Evolutionary conservation across 129 eudicot genomes (phyloP), one percentile per base, ranked within the genome.

Genomic region (Flaveria robusta): DNA sequence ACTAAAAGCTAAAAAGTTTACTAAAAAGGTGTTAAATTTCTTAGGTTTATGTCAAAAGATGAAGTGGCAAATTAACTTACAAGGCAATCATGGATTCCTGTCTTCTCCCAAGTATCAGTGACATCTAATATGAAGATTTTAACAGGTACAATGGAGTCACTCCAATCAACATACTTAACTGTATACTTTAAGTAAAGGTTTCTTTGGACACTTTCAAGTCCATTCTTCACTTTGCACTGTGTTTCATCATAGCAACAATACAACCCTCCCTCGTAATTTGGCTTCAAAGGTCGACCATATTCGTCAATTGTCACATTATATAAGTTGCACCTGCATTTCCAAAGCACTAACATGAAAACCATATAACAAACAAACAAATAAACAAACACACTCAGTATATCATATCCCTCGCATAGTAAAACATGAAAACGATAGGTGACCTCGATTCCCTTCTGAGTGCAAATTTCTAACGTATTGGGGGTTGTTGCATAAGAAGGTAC

Each of bases 91-190:
- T 90, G 96, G 18, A 31, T 64, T 68, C 80, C 81, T 16, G 77
- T 85, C 31, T n/a, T 74, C 52, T 72, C 81, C 96, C 91, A 87
- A 24, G 83, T 74, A 77, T 89, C 96, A 24, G 96, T 92, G 39
- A 87, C 89, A 55, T 92, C 96, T 69, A 92, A 78, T 49, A 89
- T 87, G 81, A 80, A 89, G 20, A 89, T 73, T 49, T 78, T 78
- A 74, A 92, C 93, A 31, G 97, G 93, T 69, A 79, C 47, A n/a
- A 92, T 60, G 14, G 86, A 82, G 41, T 74, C 75, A 55, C 83
- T 82, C 97, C 97, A 89, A 29, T 87, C 87, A 22, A 87, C 73
- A 86, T 89, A 92, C 79, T 84, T 67, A 68, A 92, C 87, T 1
- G 85, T 92, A 75, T 92, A 92, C 86, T 80, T 85, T 83, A 92